Conservation (phyloP, 192 early-diverging fungal species). For the Backusella mclennaniae region DNA sequence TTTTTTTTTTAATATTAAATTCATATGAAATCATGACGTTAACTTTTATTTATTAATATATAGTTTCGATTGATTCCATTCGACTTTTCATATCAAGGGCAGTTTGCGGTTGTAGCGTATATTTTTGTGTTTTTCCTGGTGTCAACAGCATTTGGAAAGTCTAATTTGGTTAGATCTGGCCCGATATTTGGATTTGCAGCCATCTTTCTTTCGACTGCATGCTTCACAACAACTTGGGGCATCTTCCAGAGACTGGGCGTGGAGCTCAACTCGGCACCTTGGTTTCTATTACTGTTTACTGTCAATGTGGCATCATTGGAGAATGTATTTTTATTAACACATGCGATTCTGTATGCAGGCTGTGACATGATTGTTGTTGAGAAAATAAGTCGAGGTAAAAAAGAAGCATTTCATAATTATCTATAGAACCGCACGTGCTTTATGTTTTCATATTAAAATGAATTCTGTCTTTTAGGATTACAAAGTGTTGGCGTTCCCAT, state of each 20-base stretch:
- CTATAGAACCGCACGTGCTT: neutral
- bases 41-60: neutral
- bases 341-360: slow-evolving; percentile 66
- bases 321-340: slow-evolving; percentile 72
- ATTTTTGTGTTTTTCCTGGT: slow-evolving; percentile 67
- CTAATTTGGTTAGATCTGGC: slow-evolving; percentile 78
- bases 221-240: slow-evolving; percentile 62
- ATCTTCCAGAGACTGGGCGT: slow-evolving; percentile 62
- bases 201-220: slow-evolving; percentile 62
- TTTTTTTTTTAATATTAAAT: neutral
- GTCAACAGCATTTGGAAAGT: slow-evolving; percentile 58
- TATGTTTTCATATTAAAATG: neutral
- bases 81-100: slow-evolving; percentile 30
- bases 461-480: slow-evolving; percentile 39
- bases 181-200: slow-evolving; percentile 68
- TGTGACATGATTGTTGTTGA: slow-evolving; percentile 73
- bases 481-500: slow-evolving; percentile 69
- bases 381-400: slow-evolving; percentile 60
- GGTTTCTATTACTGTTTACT: slow-evolving; percentile 68
- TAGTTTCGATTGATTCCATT: neutral
- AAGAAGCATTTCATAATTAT: too few species aligned
- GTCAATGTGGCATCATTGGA: slow-evolving; percentile 74
- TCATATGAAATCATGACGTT: neutral
- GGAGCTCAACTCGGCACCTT: slow-evolving; percentile 56
- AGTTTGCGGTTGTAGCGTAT: slow-evolving; percentile 56